phyloP scores from a whole-genome alignment of 164 flowering plant genomes.

The Chimonanthus praecox region DNA sequence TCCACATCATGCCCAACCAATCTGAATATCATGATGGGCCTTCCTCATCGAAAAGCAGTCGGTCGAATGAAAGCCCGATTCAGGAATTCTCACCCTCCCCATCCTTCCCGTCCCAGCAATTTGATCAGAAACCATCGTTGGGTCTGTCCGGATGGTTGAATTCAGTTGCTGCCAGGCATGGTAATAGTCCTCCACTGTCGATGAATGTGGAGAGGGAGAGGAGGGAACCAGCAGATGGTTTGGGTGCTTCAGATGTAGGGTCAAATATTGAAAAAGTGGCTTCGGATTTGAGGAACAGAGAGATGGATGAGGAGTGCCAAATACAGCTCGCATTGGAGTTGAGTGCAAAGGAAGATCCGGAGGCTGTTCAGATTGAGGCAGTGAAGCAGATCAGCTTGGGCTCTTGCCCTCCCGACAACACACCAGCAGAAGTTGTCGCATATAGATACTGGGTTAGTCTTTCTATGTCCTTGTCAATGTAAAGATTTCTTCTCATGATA shows the following conservation, averaged over 20 bases:
- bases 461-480: neutral
- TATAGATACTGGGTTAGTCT: slow-evolving; percentile 86
- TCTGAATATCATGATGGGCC: slow-evolving; percentile 42
- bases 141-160: slow-evolving; percentile 71
- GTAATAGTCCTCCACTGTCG: slow-evolving; percentile 53
- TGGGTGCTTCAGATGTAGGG: slow-evolving; percentile 32
- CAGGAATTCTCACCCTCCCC: slow-evolving; percentile 31
- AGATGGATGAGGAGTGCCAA: slow-evolving; percentile 86
- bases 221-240: slow-evolving; percentile 46
- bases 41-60: slow-evolving; percentile 42
- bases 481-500: neutral
- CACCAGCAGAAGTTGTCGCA: slow-evolving; percentile 80
- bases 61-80: slow-evolving; percentile 28
- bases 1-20: slow-evolving; percentile 66
- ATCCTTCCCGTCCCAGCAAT: slow-evolving; percentile 16
- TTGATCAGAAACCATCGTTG: slow-evolving; percentile 54
- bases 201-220: slow-evolving; percentile 29
- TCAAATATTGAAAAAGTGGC: slow-evolving; percentile 38
- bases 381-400: slow-evolving; percentile 95
- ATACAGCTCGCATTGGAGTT: slow-evolving; percentile 87
- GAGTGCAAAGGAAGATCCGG: slow-evolving; percentile 96
- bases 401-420: slow-evolving; percentile 59
- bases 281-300: slow-evolving; percentile 63
- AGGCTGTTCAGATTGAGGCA: slow-evolving; percentile 93
- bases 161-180: slow-evolving; percentile 52